These are phyloP conservation scores for Cercis canadensis DNA, from an alignment of 306 rosid genomes.

Conservation along the genomic window DNA sequence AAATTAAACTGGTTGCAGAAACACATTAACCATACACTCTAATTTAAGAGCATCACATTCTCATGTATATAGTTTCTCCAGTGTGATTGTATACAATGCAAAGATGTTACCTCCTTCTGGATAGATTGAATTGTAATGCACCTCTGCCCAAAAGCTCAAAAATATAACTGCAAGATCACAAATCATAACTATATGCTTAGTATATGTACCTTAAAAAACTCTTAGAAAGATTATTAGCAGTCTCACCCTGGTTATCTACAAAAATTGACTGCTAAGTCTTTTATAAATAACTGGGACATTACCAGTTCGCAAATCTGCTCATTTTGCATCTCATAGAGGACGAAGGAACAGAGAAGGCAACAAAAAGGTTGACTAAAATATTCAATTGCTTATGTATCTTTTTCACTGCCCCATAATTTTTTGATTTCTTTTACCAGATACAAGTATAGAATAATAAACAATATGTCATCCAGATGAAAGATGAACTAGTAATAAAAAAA, in stretches of 20 bases:
- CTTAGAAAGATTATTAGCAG: too few relatives aligned
- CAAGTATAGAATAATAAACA: neutral
- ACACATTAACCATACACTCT: conserved; percentile 22
- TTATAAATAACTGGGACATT: too few relatives aligned
- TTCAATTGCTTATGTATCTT: too few relatives aligned
- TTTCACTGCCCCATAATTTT: too few relatives aligned
- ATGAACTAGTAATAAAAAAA: too few relatives aligned
- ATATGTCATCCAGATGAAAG: neutral
- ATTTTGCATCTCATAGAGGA: too few relatives aligned
- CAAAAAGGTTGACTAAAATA: too few relatives aligned
- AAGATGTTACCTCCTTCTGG: conserved; percentile 83
- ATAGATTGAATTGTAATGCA: conserved; percentile 95
- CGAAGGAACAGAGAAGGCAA: too few relatives aligned
- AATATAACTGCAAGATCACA: conserved; percentile 81
- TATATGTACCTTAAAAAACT: conserved; percentile 11
- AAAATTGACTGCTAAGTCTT: neutral
- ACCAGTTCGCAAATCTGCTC: too few relatives aligned
- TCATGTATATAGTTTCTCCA: neutral
- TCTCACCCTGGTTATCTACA: too few relatives aligned
- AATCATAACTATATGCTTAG: conserved; percentile 22
- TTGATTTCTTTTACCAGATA: too few relatives aligned
- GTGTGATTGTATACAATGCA: neutral
- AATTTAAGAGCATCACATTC: conserved; percentile 28
- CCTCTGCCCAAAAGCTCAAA: conserved; percentile 99
- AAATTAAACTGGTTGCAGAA: neutral